phyloP scores from a whole-genome alignment of 495 filamentous ascomycete genomes.

The Aspergillus incahuasiensis region DNA sequence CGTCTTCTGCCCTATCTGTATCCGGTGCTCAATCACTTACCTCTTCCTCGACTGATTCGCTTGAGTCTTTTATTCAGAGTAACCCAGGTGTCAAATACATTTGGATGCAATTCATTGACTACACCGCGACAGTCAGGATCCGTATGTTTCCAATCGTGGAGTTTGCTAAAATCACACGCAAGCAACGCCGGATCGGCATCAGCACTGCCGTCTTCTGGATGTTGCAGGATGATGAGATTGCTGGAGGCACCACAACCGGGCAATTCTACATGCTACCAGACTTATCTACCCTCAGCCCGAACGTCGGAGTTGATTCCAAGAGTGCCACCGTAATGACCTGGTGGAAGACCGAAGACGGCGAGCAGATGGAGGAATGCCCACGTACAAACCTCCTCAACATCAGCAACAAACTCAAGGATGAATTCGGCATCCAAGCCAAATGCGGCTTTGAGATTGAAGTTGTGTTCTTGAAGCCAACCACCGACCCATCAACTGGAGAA shows the following conservation, averaged over 20 bases:
- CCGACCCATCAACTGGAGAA: constrained; percentile 15
- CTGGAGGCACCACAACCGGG: constrained; percentile 43
- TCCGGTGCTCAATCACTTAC: constrained; percentile 2
- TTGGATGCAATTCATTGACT: constrained; percentile 76
- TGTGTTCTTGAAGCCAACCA: constrained; percentile 27
- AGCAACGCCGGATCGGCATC: constrained; percentile 51
- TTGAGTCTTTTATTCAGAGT: constrained; percentile 24
- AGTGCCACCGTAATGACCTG: constrained; percentile 55
- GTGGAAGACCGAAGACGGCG: constrained; percentile 46
- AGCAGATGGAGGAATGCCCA: constrained; percentile 46
- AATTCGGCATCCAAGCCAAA: constrained; percentile 85
- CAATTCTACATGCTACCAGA: constrained; percentile 60
- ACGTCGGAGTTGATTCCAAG: constrained; percentile 42
- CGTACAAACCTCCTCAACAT: constrained; percentile 52
- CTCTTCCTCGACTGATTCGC: background rate
- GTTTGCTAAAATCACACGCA: constrained; percentile 54
- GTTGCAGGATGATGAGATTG: constrained; percentile 45
- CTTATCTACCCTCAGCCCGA: constrained; percentile 50
- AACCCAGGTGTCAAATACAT: constrained; percentile 49
- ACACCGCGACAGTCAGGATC: constrained; percentile 63
- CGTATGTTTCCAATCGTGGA: constrained; percentile 65
- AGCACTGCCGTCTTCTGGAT: constrained; percentile 51
- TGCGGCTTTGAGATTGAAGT: constrained; percentile 48
- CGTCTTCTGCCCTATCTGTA: constrained; percentile 6
- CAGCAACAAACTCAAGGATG: constrained; percentile 50